These are phyloP conservation scores for Psilocybe sp. DNA, from an alignment of 768 basidiomycete genomes.

Conservation along the genomic window DNA sequence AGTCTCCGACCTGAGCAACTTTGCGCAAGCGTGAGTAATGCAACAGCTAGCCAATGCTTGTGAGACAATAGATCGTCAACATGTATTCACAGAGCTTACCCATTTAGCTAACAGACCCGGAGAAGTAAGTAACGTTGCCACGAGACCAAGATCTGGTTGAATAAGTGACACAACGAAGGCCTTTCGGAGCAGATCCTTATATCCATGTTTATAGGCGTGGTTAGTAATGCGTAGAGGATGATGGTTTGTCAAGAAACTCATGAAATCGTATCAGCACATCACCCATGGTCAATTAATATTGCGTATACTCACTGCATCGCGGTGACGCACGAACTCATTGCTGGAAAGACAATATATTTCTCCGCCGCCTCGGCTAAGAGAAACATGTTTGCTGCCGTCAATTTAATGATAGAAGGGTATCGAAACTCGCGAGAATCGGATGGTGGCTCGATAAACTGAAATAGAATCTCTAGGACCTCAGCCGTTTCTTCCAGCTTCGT, in stretches of 20 bases:
- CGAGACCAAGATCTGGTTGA: neutral
- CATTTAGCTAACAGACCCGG: neutral
- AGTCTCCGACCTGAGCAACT: no score
- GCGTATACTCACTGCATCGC: conserved; percentile 15
- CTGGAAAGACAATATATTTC: conserved; percentile 20
- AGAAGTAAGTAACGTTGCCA: neutral
- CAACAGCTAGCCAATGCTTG: no score
- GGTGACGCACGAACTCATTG: conserved; percentile 19
- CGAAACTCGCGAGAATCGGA: neutral
- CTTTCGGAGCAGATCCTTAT: conserved; percentile 2
- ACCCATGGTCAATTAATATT: no score
- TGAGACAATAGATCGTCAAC: no score
- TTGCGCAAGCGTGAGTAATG: no score
- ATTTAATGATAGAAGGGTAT: no score
- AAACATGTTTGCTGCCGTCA: neutral
- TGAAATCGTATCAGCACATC: no score
- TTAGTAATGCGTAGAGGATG: conserved; percentile 5
- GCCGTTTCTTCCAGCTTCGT: neutral
- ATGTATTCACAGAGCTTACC: neutral
- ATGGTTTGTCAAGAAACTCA: neutral
- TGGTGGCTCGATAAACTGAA: neutral
- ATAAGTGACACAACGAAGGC: neutral
- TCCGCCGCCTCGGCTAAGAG: conserved; percentile 20
- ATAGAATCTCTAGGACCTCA: neutral
- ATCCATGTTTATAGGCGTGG: conserved; percentile 5